Percentiles rank a stretch among this genome's conserved stretches.
Evolutionary conservation across 176 grass and related monocot genomes (phyloP).

Genomic region (Ensete ventricosum): DNA sequence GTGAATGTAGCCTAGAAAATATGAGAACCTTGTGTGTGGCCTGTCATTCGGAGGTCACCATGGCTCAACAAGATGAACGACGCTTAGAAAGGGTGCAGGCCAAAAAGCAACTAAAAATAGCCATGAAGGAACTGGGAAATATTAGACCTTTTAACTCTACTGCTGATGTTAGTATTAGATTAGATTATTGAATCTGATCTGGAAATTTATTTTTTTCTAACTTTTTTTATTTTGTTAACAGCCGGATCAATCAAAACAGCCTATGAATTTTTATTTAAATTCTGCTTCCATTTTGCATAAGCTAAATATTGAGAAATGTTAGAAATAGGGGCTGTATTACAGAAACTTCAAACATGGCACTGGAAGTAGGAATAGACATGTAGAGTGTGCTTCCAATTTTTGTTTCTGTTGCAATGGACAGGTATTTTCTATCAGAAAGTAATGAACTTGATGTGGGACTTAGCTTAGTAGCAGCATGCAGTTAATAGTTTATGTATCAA

Average conservation of each 20-base stretch:
- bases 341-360: too few relatives aligned
- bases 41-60: slow-evolving; percentile 68
- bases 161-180: slow-evolving; percentile 33
- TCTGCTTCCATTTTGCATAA: too few relatives aligned
- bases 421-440: too few relatives aligned
- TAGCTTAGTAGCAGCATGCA: too few relatives aligned
- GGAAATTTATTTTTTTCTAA: not conserved
- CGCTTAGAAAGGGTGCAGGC: slow-evolving; percentile 45
- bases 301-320: too few relatives aligned
- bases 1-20: slow-evolving; percentile 87
- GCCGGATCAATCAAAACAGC: not conserved
- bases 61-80: slow-evolving; percentile 41
- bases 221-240: not conserved
- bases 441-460: too few relatives aligned
- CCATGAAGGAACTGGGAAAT: slow-evolving; percentile 42
- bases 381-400: too few relatives aligned
- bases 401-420: too few relatives aligned
- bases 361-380: too few relatives aligned
- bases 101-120: slow-evolving; percentile 61
- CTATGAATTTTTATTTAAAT: not conserved
- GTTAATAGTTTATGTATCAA: too few relatives aligned
- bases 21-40: slow-evolving; percentile 95
- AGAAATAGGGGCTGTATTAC: too few relatives aligned
- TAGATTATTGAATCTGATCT: slow-evolving; percentile 8
- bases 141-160: not conserved